Evolutionary conservation across 352 stramenopile genomes (phyloP), one percentile per base, ranked within the genome.

Genomic region (Paralagenidium karlingii): DNA sequence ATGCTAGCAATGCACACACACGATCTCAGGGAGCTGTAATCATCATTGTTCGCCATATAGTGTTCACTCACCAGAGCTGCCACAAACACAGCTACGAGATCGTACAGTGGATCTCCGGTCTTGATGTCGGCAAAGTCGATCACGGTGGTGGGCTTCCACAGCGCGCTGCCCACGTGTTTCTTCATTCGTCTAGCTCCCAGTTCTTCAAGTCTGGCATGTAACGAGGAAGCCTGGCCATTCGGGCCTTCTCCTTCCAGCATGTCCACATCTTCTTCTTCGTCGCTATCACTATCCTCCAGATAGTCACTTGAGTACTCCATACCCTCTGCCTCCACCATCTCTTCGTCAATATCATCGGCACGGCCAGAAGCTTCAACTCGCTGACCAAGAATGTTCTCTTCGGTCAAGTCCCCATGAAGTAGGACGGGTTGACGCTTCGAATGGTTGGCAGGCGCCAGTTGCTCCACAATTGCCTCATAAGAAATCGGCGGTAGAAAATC

Each of bases 121-220:
- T 90, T 90, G 46, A 68, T 58, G 47, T 94, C 81, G 0, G 78
- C 81, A 47, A 92, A 92, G 43, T 94, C 81, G 45, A 94, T 88
- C 42, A 94, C 69, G 8, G 65, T 66, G 9, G 47, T 59, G 6
- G 78, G 74, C 38, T 51, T 41, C 78, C 78, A 92, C 42, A 70
- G 45, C 22, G 58, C 38, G 1, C 47, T 31, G 11, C 74, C 78
- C 19, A 66, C 20, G 33, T 82, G 86, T 22, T 58, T 59, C 20
- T 45, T 39, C 22, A 61, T 59, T 20, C 70, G 70, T 36, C 68
- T 68, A 9, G 44, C 34, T 45, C 68, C 53, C 2, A 73, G 36
- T 4, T 43, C 45, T 24, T 49, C 47, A 15, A 60, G 33, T 6
- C 41, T 45, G 10, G 37, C 32, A 10, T 45, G 38, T 43, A n/a